A percentile compares a stretch with the other conserved stretches of the same genome.
Conservation (phyloP, 257 asterid species). For the Nicotiana obtusifolia region DNA sequence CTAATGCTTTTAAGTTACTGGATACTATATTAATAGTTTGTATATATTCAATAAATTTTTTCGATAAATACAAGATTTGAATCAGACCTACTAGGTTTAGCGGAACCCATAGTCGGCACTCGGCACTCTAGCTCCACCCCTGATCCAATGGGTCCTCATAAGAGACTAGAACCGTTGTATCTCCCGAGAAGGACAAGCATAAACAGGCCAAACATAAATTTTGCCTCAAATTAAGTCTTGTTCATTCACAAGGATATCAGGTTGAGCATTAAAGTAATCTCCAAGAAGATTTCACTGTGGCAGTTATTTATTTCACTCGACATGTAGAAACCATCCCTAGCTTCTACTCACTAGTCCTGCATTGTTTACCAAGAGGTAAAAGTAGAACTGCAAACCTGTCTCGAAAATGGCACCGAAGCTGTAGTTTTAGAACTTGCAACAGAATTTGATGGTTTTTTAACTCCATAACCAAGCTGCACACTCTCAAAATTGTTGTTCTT, state of each 20-base stretch:
- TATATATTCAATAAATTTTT: too few relatives aligned
- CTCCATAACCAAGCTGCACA: conserved; percentile 17
- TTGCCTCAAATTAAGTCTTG: background rate
- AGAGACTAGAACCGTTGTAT: background rate
- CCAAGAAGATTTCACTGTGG: background rate
- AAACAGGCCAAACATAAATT: background rate
- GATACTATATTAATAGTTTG: too few relatives aligned
- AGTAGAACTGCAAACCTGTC: conserved; percentile 34
- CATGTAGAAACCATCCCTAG: background rate
- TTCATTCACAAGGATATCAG: background rate
- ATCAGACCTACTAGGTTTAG: too few relatives aligned
- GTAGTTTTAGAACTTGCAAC: conserved; percentile 35
- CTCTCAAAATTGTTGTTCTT: conserved; percentile 18
- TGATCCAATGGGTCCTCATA: background rate
- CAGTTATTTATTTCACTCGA: background rate
- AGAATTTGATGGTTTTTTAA: conserved; percentile 34
- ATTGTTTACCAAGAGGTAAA: background rate
- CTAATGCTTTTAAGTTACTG: too few relatives aligned
- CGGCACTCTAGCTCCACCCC: too few relatives aligned
- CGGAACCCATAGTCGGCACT: too few relatives aligned
- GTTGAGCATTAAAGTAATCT: background rate
- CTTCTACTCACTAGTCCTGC: conserved; percentile 1
- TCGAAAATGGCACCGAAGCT: conserved; percentile 18
- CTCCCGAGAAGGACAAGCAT: background rate
- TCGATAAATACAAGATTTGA: too few relatives aligned